A percentile compares a stretch with the other conserved stretches of the same genome.
Conservation (phyloP, 257 asterid genomes). For the Sherardia arvensis region DNA sequence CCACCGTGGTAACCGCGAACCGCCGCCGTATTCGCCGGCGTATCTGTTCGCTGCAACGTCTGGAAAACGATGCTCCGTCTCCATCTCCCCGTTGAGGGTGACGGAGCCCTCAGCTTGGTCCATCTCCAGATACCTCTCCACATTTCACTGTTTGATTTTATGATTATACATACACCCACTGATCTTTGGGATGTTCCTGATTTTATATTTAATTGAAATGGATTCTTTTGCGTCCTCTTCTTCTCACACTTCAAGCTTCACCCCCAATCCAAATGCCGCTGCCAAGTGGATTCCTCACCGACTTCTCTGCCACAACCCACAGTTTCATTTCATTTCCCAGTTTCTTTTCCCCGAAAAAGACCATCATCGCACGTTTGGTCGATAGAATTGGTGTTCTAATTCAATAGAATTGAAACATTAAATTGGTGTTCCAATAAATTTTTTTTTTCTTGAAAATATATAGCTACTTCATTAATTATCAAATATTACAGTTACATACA, state of each 20-base stretch:
- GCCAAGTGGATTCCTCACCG: background rate
- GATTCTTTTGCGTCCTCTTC: background rate
- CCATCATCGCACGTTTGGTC: no score
- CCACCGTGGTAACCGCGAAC: constrained; percentile 38
- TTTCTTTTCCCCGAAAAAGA: no score
- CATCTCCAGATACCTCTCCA: constrained; percentile 5
- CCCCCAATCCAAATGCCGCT: background rate
- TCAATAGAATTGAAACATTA: no score
- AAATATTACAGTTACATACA: no score
- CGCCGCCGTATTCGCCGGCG: constrained; percentile 2
- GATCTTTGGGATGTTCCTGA: background rate
- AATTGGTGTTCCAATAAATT: no score
- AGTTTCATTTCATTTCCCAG: no score
- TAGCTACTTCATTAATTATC: no score
- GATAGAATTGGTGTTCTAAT: no score
- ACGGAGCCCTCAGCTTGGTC: background rate
- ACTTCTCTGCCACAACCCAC: no score
- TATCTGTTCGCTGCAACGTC: no score
- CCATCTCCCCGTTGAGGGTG: constrained; percentile 9
- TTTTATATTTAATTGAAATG: background rate
- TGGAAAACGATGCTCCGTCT: constrained; percentile 2
- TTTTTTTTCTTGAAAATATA: no score
- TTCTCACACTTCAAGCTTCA: background rate
- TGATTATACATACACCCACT: background rate
- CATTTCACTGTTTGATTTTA: background rate